These are phyloP conservation scores for Lecanicillium sp. DNA, from an alignment of 2,329 filamentous ascomycete genomes.

Conservation along the genomic window DNA sequence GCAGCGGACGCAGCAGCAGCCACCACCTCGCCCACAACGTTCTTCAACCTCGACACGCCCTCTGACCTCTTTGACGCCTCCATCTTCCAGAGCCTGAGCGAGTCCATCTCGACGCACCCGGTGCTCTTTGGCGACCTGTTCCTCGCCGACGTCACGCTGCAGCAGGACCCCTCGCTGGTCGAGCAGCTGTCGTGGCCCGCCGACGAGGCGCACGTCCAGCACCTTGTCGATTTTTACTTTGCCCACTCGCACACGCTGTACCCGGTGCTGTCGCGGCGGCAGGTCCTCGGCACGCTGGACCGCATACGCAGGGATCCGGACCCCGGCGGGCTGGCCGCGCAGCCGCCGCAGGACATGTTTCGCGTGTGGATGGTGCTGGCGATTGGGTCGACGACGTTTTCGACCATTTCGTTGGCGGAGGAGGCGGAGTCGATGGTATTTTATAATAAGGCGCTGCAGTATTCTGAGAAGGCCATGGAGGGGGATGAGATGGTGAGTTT, in stretches of 20 bases:
- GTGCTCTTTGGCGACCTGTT: conserved; percentile 22
- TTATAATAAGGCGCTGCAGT: conserved; percentile 35
- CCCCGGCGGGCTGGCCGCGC: conserved; percentile 18
- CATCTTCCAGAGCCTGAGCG: conserved; percentile 15
- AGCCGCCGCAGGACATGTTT: conserved; percentile 28
- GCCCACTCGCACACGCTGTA: conserved; percentile 39
- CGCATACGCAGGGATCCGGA: conserved; percentile 19
- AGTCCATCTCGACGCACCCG: conserved; percentile 18
- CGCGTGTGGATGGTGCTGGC: conserved; percentile 41
- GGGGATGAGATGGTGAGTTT: conserved; percentile 30
- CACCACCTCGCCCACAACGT: conserved; percentile 3
- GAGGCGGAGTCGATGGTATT: conserved; percentile 33
- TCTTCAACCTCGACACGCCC: conserved; percentile 18
- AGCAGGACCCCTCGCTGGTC: conserved; percentile 11
- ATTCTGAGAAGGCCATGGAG: conserved; percentile 29
- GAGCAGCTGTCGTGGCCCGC: conserved; percentile 11
- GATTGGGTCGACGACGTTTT: conserved; percentile 37
- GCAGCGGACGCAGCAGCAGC: neutral
- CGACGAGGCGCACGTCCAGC: conserved; percentile 18
- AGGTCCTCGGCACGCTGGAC: conserved; percentile 25
- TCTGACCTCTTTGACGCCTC: conserved; percentile 16
- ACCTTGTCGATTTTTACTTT: conserved; percentile 35
- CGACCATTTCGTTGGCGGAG: conserved; percentile 32
- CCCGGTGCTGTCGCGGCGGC: conserved; percentile 28
- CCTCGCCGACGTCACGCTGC: conserved; percentile 18